A percentile compares a stretch with the other conserved stretches of the same genome.
phyloP scores from a whole-genome alignment of 345 rosid species.

The Triadica sebifera region DNA sequence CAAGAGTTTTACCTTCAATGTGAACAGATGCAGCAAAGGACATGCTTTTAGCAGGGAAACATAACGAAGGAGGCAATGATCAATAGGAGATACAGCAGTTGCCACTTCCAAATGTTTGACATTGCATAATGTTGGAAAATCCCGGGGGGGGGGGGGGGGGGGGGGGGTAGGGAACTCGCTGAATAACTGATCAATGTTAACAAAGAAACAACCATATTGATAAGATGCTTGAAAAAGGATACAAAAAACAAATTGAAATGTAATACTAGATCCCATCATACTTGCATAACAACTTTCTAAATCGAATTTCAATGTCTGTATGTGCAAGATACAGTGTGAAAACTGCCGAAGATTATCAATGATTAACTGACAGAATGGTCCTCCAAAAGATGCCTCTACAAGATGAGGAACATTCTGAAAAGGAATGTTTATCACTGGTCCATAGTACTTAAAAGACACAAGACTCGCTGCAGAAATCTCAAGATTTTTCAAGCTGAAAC shows the following conservation, averaged over 20 bases:
- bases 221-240: neutral
- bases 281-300: neutral
- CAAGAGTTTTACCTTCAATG: neutral
- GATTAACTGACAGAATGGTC: neutral
- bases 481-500: neutral
- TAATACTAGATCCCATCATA: too few relatives aligned
- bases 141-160: too few relatives aligned
- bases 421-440: neutral
- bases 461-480: neutral
- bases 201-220: neutral
- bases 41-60: neutral
- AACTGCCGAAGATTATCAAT: neutral
- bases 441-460: neutral
- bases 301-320: neutral
- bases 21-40: neutral
- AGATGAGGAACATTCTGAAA: neutral
- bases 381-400: neutral
- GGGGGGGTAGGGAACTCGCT: neutral
- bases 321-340: neutral
- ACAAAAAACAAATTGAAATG: neutral
- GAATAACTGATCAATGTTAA: neutral
- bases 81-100: neutral
- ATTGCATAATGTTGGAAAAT: neutral
- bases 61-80: neutral
- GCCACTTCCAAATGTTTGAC: neutral